Base-by-base conservation (phyloP, 129 eudicot species). In the Scalesia atractyloides region DNA sequence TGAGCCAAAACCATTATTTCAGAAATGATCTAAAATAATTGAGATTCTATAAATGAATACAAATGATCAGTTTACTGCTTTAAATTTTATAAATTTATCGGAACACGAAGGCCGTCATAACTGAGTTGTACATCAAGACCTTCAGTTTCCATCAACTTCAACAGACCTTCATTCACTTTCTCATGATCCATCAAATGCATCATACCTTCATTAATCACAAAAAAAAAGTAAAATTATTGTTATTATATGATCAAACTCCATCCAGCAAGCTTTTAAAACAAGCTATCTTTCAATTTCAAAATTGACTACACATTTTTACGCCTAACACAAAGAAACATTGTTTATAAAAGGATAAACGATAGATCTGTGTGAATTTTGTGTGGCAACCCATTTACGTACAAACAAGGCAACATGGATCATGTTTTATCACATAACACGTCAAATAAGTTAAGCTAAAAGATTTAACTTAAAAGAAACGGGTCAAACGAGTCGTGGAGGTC, bases 101-200 rank as follows among this genome's bases (percentile, higher is more conserved):
- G 97, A 76, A 95, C 88, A 15, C 96, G 96, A 49, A 90, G 97
- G 37, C 97, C 99, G 12, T 95, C 99, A 47, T 86, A 88, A 87
- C 97, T 95, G 73, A 95, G 93, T 76, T 90, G 94, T 15, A 91
- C 89, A 78, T 91, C 99, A 11, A 95, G 80, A 66, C 96, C 97
- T 81, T 95, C 99, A 5, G 84, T 84, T 49, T 88, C 96, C 91
- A 33, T 86, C 80, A 91, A 80, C 73, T 84, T 82, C 73, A 76
- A 16, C 5, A 95, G 86, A 33, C 73, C 83, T 81, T 83, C 87
- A 51, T 80, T 95, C 73, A 90, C 91, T 79, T 75, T 78, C 44
- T 95, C 99, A 56, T 88, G 99, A 82, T 95, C 99, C 99, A 95
- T 95, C 73, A 84, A 77, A 79, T 95, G 99, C 97, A 91, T 91